Evolutionary conservation across 345 rosid genomes (phyloP), one percentile per base, ranked within the genome.

Genomic region (Kernera saxatilis): DNA sequence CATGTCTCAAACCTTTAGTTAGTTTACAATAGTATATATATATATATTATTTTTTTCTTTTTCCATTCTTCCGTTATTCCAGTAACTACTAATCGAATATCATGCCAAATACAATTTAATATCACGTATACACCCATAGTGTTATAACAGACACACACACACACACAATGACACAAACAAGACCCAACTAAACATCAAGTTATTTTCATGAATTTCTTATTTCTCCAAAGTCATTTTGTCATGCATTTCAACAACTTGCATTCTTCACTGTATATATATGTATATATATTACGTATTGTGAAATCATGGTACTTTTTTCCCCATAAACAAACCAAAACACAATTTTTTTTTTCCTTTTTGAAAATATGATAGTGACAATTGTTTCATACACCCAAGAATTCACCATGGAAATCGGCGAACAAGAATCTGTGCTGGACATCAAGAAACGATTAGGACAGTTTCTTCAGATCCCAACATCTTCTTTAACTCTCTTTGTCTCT

Each of bases 391-490:
- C 40, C 35, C 82, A 71, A 14, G 88, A 88, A 82, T 71, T 85
- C 39, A 64, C 67, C 67, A 63, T 86, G 17, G 93, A 91, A 64
- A 74, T 91, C 41, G 78, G 82, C 23, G 74, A 19, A 69, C 83
- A 79, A 19, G 97, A 91, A 52, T 71, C 91, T 21, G 86, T 87
- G 23, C 71, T 87, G 36, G 83, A 79, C 23, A 87, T 91, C 82
- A 91, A 88, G 77, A 80, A 68, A 46, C 82, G 78, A 25, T 60
- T 87, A 44, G 86, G 87, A 67, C 83, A 69, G 14, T 59, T 84
- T 21, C 83, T 91, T 5, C 81, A 86, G 10, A 66, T 88, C 22
- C 91, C 94, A 25, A 26, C 76, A 1, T 25, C 80, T 59, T 71
- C 84, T 39, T 87, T 88, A 44, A 77, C 80, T 10, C 94, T 93